Evolutionary conservation across 129 eudicot species (phyloP), one percentile per base, ranked within the genome.

Genomic region (Centaurea solstitialis): DNA sequence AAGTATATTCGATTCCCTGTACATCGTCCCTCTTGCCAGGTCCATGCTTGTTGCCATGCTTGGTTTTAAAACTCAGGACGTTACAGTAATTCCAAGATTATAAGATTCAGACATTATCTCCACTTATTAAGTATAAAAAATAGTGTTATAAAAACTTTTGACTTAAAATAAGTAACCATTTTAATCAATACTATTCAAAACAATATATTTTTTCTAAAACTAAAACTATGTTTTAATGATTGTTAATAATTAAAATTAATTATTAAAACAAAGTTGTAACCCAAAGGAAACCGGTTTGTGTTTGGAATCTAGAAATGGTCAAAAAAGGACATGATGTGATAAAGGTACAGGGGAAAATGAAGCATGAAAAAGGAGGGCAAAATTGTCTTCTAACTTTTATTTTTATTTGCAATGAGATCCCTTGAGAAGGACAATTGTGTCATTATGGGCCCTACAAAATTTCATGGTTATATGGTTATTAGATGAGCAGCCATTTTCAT

Each of bases 401-500:
- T 61, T 68, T 78, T 68, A 69, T 78, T 47, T 70, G 75, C 53
- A 37, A 35, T 7, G 7, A 68, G 39, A 73, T 73, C 57, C 79
- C 67, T 62, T 80, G 70, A 74, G 69, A 81, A 66, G 50, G 76
- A 68, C 80, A 33, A 7, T 18, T 40, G 53, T 69, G 75, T 67
- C 69, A 74, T 43, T 65, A 45, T 24, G 68, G 80, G 76, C 33
- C 85, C 85, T 67, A 75, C 75, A 13, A 12, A 45, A 67, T 75
- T 81, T 75, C 80, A 74, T 68, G 62, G 23, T 76, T 74, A 37
- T 75, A 24, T 68, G 68, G 81, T 38, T 75, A 47, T 24, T 45
- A 12, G 43, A 68, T 76, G 86, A 76, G 76, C 39, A 62, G 74
- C 82, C 78, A 82, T 76, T 82, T 82, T 82, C 82, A 9, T 47